Base-by-base conservation (phyloP, 805 yeast genomes). In the Sugiyamaella valdiviana region DNA sequence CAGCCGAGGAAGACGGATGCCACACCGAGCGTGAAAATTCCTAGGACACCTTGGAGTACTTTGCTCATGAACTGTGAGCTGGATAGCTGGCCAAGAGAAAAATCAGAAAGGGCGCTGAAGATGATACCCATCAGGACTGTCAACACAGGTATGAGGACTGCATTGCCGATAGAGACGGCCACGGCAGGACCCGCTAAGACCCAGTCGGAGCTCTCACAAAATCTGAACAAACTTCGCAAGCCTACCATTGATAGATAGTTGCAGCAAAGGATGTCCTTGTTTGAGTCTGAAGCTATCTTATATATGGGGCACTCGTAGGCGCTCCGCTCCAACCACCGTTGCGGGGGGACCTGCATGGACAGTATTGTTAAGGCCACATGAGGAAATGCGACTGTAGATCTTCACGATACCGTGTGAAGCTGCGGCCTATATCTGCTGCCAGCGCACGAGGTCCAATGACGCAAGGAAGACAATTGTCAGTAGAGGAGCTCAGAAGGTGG, bases 91-190 rank as follows among this genome's bases (percentile, higher is more conserved):
- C 75, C 75, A 2, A 49, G 35, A 5, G 67, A 59, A 36, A 63
- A 66, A 0, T 56, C 51, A 0, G 74, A 58, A 2, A 81, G 59
- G 1, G 68, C 63, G 23, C 69, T 64, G 56, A 90, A 85, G 0
- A 84, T 72, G 47, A 75, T 65, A 2, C 95, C 93, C 51, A 83
- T 76, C 12, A 89, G 57, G 2, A 85, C 71, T 0, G 95, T 65
- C 2, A 61, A 58, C 19, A 56, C 59, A 1, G 67, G 56, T 1
- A 59, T 39, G 19, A n/a, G 3, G 3, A 26, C n/a, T 4, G 32
- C 32, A 26, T 26, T 26, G 9, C 32, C 32, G 14, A 26, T 26
- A 5, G 32, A 26, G 9, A 26, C 32, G 3, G 32, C 32, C 3
- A 26, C 14, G 14, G 32, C 32, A 26, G 32, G 32, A n/a, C 32